Conservation (phyloP, 1,284 basidiomycete species). For the Ceratobasidium sp. region DNA sequence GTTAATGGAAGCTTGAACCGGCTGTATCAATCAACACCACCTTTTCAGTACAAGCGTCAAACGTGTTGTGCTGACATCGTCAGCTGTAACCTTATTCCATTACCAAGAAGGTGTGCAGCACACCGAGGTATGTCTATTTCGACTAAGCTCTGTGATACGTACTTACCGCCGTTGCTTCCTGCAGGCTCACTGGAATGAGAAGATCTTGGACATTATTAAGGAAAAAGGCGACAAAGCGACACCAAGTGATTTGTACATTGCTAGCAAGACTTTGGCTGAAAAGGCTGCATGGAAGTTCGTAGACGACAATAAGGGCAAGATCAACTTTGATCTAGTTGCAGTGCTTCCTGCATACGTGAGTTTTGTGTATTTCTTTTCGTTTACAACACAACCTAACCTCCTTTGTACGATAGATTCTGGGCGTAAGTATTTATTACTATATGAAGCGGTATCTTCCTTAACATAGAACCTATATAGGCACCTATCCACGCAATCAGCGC, state of each 20-base stretch:
- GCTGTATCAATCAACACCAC: neutral
- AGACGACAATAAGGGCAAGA: constrained; percentile 51
- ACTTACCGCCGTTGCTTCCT: neutral
- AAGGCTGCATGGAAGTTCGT: constrained; percentile 56
- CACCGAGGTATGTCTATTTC: constrained; percentile 11
- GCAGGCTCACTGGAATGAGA: constrained; percentile 52
- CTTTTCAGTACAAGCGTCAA: constrained; percentile 9
- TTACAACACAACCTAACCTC: neutral
- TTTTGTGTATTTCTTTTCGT: neutral
- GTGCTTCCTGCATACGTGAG: constrained; percentile 47
- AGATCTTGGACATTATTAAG: constrained; percentile 51
- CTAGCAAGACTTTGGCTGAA: constrained; percentile 57
- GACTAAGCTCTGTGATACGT: neutral
- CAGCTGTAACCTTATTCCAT: neutral
- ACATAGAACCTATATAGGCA: constrained; percentile 1
- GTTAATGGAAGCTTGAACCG: neutral
- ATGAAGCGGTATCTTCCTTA: neutral
- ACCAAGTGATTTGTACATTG: constrained; percentile 54
- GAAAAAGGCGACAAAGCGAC: constrained; percentile 52
- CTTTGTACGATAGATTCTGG: neutral
- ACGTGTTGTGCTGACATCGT: constrained; percentile 19
- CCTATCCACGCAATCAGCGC: constrained; percentile 19
- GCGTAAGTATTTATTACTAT: neutral
- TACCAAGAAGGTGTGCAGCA: constrained; percentile 11
- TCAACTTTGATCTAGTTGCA: constrained; percentile 49